These are phyloP conservation scores for Heterobasidion irregulare DNA, from an alignment of 1,284 basidiomycete species.

Conservation along the genomic window DNA sequence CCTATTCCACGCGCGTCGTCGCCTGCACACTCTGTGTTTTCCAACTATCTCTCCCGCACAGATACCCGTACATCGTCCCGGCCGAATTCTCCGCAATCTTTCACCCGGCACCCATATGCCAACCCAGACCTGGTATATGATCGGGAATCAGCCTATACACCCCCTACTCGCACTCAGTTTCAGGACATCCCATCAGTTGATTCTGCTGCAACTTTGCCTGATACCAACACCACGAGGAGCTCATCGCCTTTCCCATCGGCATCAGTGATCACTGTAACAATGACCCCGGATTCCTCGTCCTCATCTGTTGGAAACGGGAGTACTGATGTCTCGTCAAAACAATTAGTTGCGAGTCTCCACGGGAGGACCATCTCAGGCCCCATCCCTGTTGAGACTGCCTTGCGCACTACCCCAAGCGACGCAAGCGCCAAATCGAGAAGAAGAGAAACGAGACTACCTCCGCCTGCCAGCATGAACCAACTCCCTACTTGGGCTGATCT, in stretches of 20 bases:
- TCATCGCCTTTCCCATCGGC: slow-evolving; percentile 30
- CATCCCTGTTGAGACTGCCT: slow-evolving; percentile 18
- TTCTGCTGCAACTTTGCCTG: slow-evolving; percentile 47
- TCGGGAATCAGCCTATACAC: slow-evolving; percentile 3
- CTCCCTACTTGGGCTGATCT: slow-evolving; percentile 39
- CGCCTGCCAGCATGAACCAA: slow-evolving; percentile 9
- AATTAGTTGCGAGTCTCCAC: slow-evolving; percentile 9
- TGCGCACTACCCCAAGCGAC: slow-evolving; percentile 10
- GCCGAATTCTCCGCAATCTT: slow-evolving; percentile 11
- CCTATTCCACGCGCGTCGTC: slow-evolving; percentile 15
- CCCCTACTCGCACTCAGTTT: slow-evolving; percentile 1
- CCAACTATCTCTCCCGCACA: slow-evolving; percentile 5
- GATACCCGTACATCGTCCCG: slow-evolving; percentile 10
- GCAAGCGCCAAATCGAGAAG: slow-evolving; percentile 13
- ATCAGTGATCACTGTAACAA: slow-evolving; percentile 24
- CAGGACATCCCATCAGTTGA: slow-evolving; percentile 27
- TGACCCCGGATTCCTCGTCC: slow-evolving; percentile 38
- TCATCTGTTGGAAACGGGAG: slow-evolving; percentile 23
- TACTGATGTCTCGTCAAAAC: slow-evolving; percentile 7
- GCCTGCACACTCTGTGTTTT: slow-evolving; percentile 11
- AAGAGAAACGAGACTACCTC: slow-evolving; percentile 26
- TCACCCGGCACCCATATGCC: slow-evolving; percentile 57
- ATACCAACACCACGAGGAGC: slow-evolving; percentile 29
- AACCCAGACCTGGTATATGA: slow-evolving; percentile 44
- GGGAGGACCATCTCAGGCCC: slow-evolving; percentile 23